Base-by-base conservation (phyloP, 495 filamentous ascomycete species). In the Pseudevernia furfuracea region DNA sequence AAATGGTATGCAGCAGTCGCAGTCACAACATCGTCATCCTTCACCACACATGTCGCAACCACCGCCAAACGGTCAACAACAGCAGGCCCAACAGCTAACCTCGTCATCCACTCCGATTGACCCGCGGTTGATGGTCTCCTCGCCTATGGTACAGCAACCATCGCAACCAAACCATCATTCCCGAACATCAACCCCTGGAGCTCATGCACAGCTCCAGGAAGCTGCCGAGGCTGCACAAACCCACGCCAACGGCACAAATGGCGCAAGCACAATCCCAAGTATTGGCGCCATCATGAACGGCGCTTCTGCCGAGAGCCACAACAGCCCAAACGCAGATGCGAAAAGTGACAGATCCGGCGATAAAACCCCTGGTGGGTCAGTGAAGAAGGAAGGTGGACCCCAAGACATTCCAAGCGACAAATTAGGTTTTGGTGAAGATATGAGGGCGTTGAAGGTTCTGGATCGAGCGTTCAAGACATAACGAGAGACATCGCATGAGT, bases 401-500 rank as follows among this genome's bases (percentile, higher is more conserved):
- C 67, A 61, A 23, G 67, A 68, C 34, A 68, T 68, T n/a, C 59
- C 67, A 2, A 67, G 66, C 34, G 57, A 67, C 43, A 68, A 68
- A 36, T 12, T 61, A 17, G 67, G 67, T 15, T 66, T 72, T 37
- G 80, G 81, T 11, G 87, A 90, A 69, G 88, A 90, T 66, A 81
- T 81, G 68, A 75, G 86, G 59, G 85, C 86, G 1, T 75, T 91
- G 49, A 80, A 83, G 61, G 83, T 87, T 59, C 74, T 92, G 58
- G 84, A 92, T 71, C 76, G 67, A 36, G 67, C 60, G 1, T 69
- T 69, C 57, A 67, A 48, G 37, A 66, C 64, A n/a, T 66, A 38
- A 66, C 9, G 34, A 61, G 34, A 61, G 60, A 7, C n/a, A 34
- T 55, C 17, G 30, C 49, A 53, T 48, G 46, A 48, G 21, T 48